Evolutionary conservation across 192 early-diverging fungal genomes (phyloP).

Genomic region (Lobulomyces angularis): DNA sequence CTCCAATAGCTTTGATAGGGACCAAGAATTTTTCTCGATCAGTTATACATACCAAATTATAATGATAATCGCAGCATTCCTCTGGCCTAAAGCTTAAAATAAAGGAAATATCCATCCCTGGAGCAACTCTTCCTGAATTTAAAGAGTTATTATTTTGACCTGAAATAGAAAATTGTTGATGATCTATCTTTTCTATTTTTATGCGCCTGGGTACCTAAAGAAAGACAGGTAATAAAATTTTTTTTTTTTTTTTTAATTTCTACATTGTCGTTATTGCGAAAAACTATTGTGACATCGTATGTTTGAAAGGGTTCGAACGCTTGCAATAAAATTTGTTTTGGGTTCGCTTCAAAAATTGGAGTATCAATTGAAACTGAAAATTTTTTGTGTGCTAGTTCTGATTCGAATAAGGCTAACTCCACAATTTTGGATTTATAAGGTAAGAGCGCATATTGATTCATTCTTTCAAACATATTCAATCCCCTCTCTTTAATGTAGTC

Average conservation of each 20-base stretch:
- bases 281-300: constrained; percentile 38
- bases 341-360: constrained; percentile 41
- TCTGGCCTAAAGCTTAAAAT: constrained; percentile 43
- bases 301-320: constrained; percentile 31
- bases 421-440: constrained; percentile 14
- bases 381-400: constrained; percentile 2
- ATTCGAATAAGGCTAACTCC: constrained; percentile 17
- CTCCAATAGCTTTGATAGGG: constrained; percentile 36
- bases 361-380: constrained; percentile 26
- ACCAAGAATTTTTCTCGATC: constrained; percentile 48
- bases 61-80: constrained; percentile 33
- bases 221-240: neutral
- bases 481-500: constrained; percentile 24
- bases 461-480: constrained; percentile 16
- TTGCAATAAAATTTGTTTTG: constrained; percentile 30
- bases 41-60: constrained; percentile 41
- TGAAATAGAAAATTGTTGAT: constrained; percentile 27
- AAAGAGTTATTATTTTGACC: constrained; percentile 24
- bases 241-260: constrained; percentile 2
- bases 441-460: neutral
- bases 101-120: constrained; percentile 46
- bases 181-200: constrained; percentile 34
- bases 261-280: constrained; percentile 53
- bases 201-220: constrained; percentile 33
- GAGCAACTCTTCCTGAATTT: constrained; percentile 41